Evolutionary conservation across 164 flowering plant species (phyloP).

Genomic region (Kingdonia uniflora): DNA sequence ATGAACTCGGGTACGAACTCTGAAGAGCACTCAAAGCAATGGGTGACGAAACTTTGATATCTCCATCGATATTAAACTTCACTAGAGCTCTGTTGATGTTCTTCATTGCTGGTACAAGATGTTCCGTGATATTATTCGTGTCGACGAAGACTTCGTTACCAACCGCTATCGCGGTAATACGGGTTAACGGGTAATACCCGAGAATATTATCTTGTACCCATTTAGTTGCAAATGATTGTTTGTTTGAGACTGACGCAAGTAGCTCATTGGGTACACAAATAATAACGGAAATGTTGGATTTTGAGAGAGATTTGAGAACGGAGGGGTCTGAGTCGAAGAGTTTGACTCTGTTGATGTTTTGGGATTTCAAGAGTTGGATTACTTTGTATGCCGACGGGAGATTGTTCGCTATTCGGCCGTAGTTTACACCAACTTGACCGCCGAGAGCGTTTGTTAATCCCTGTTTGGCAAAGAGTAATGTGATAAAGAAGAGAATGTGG

Average conservation of each 20-base stretch:
- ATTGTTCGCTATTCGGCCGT: conserved; percentile 70
- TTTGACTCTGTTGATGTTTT: conserved; percentile 48
- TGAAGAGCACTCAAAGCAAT: conserved; percentile 59
- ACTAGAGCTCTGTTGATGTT: conserved; percentile 50
- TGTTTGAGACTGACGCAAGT: conserved; percentile 45
- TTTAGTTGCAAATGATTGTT: conserved; percentile 40
- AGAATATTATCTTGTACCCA: conserved; percentile 61
- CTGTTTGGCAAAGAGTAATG: no score
- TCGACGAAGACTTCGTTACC: conserved; percentile 92
- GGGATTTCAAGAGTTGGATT: conserved; percentile 54
- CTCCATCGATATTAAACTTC: conserved; percentile 22
- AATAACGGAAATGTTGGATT: conserved; percentile 43
- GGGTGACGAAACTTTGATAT: conserved; percentile 72
- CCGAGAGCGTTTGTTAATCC: conserved; percentile 26
- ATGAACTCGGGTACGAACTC: conserved; percentile 72
- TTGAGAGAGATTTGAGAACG: conserved; percentile 55
- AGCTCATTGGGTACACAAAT: conserved; percentile 83
- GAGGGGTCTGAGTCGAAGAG: conserved; percentile 70
- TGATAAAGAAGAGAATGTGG: no score
- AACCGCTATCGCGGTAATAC: conserved; percentile 70
- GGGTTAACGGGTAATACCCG: conserved; percentile 46
- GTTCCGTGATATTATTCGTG: conserved; percentile 45
- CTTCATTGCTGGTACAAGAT: conserved; percentile 71
- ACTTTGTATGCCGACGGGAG: conserved; percentile 64
- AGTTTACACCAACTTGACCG: conserved; percentile 74